These are phyloP conservation scores for Fusarium sterilihyphosum DNA, from an alignment of 2,329 filamentous ascomycete genomes.

Conservation along the genomic window DNA sequence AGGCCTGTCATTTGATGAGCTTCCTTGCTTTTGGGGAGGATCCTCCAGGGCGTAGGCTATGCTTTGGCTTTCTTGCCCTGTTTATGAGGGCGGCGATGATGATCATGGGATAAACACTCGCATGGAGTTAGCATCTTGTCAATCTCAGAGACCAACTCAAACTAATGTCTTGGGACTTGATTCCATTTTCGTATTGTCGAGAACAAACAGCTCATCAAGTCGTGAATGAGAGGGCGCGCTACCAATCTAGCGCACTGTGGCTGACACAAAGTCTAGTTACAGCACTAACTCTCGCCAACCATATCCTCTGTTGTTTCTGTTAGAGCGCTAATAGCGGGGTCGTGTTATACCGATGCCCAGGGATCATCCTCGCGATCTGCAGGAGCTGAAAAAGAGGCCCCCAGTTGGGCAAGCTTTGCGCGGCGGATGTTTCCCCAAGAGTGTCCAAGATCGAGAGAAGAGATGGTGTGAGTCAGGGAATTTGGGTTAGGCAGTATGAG, in stretches of 20 bases:
- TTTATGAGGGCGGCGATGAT: background rate
- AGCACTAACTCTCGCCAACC: background rate
- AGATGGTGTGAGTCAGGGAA: background rate
- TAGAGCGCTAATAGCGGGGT: background rate
- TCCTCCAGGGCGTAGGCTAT: background rate
- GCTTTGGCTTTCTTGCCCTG: background rate
- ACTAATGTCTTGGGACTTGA: background rate
- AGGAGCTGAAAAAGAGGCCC: conserved; percentile 21
- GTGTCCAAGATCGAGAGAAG: background rate
- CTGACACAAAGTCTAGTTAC: background rate
- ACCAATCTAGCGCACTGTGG: conserved; percentile 15
- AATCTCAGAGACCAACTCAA: background rate
- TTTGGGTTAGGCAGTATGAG: background rate
- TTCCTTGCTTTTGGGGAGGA: background rate
- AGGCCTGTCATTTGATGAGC: background rate
- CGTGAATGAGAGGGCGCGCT: conserved; percentile 18
- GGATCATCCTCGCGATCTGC: conserved; percentile 19
- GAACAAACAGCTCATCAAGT: background rate
- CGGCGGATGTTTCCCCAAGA: background rate
- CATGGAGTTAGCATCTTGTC: background rate
- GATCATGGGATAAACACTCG: background rate
- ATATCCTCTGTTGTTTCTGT: accelerated
- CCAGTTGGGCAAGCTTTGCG: conserved; percentile 15
- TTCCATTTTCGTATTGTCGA: background rate
- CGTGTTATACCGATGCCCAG: background rate